Conservation (phyloP, 345 rosid species). For the Eucalyptus tenuipes region DNA sequence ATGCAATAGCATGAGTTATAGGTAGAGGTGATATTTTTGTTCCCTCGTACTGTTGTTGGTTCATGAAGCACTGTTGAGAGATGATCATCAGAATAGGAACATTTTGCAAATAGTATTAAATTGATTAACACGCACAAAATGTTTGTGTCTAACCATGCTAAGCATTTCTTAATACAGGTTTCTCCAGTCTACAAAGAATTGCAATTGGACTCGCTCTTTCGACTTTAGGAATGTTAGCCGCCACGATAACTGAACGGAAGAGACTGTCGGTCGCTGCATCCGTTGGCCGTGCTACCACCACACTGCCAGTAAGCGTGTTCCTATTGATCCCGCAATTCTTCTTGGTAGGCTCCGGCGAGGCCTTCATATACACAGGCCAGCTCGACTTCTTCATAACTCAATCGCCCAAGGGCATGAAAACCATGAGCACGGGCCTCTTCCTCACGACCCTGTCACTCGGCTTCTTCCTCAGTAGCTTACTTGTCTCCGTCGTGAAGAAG, state of each 20-base stretch:
- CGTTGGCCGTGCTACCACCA: background rate
- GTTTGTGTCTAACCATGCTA: background rate
- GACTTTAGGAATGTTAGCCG: slow-evolving; percentile 36
- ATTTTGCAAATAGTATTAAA: background rate
- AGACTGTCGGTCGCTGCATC: slow-evolving; percentile 24
- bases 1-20: background rate
- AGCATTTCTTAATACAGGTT: slow-evolving; percentile 16
- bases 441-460: slow-evolving; percentile 56
- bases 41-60: background rate
- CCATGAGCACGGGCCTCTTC: slow-evolving; percentile 65
- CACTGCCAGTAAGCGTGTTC: slow-evolving; percentile 40
- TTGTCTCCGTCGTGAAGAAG: slow-evolving; percentile 35
- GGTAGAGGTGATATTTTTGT: background rate
- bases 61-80: background rate
- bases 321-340: slow-evolving; percentile 46
- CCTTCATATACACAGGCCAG: slow-evolving; percentile 56
- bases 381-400: slow-evolving; percentile 62
- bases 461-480: slow-evolving; percentile 50
- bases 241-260: slow-evolving; percentile 30
- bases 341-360: slow-evolving; percentile 54
- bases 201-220: slow-evolving; percentile 41
- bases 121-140: background rate
- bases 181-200: slow-evolving; percentile 38
- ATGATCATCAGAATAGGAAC: background rate
- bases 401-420: slow-evolving; percentile 64